These are phyloP conservation scores for Jamesozyma gamospora DNA, from an alignment of 805 yeast genomes.

Conservation along the genomic window DNA sequence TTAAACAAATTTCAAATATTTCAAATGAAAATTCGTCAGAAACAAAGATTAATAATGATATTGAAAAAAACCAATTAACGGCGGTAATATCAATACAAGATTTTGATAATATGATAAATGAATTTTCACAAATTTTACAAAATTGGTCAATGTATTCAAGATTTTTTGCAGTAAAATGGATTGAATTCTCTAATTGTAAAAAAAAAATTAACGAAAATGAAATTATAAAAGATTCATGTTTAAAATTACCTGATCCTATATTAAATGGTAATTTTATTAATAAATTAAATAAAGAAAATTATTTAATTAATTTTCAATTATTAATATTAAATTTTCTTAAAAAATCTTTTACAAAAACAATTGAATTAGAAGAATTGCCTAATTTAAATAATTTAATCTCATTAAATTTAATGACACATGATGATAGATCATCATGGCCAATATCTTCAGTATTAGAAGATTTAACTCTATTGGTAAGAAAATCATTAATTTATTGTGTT, in stretches of 20 bases:
- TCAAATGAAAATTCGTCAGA: constrained; percentile 7
- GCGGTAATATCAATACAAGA: not conserved
- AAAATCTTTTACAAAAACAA: constrained; percentile 72
- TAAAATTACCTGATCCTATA: constrained; percentile 21
- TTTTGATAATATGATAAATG: constrained; percentile 37
- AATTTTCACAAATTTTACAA: constrained; percentile 65
- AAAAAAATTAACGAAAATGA: not conserved
- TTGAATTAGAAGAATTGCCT: constrained; percentile 71
- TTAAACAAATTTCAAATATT: constrained; percentile 33
- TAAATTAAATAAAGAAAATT: constrained; percentile 32
- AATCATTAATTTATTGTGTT: constrained; percentile 52
- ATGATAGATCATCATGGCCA: constrained; percentile 35
- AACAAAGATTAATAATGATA: constrained; percentile 13
- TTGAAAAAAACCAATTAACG: constrained; percentile 21
- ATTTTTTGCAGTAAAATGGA: constrained; percentile 64
- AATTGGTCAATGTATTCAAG: constrained; percentile 77
- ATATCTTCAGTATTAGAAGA: constrained; percentile 84
- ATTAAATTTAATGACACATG: constrained; percentile 10
- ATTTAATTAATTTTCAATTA: constrained; percentile 51
- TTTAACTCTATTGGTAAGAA: constrained; percentile 60
- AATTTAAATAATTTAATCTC: constrained; percentile 33
- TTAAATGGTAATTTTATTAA: constrained; percentile 17
- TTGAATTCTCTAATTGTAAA: constrained; percentile 29
- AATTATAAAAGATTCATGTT: not conserved
- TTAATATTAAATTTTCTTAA: constrained; percentile 59